A percentile compares a stretch with the other conserved stretches of the same genome.
Conservation (phyloP, 2,329 filamentous ascomycete genomes). For the Sordariomycetes sp. region DNA sequence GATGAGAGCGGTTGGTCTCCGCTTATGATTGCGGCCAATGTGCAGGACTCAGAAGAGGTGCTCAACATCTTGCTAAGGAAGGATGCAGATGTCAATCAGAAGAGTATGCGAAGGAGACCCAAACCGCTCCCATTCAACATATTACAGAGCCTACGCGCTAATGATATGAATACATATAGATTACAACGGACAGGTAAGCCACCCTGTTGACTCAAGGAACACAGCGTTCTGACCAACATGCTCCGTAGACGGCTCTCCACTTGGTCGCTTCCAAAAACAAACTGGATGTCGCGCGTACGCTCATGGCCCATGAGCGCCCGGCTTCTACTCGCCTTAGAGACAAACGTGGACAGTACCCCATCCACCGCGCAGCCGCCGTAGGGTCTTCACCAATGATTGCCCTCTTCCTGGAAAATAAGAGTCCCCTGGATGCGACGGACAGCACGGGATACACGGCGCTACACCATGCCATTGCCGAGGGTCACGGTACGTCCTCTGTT, state of each 20-base stretch:
- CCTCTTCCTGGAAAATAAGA: constrained; percentile 61
- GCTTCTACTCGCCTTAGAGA: constrained; percentile 75
- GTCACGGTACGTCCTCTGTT: constrained; percentile 37
- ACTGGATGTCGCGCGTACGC: constrained; percentile 62
- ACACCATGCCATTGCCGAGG: constrained; percentile 75
- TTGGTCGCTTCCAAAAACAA: constrained; percentile 87
- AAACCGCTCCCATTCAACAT: neutral
- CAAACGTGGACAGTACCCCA: constrained; percentile 72
- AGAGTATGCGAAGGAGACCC: constrained; percentile 34
- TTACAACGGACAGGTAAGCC: constrained; percentile 46
- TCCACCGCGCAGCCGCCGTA: constrained; percentile 83
- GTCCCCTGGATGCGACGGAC: constrained; percentile 76
- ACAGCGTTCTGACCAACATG: neutral
- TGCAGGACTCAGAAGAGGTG: constrained; percentile 57
- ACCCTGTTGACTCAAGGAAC: neutral
- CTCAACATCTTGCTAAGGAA: constrained; percentile 55
- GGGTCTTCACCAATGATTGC: constrained; percentile 82
- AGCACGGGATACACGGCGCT: constrained; percentile 73
- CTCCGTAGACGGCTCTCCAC: constrained; percentile 64
- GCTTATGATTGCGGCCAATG: constrained; percentile 68
- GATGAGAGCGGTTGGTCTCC: constrained; percentile 74
- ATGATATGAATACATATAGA: constrained; percentile 25
- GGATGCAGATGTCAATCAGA: constrained; percentile 60
- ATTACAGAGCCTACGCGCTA: constrained; percentile 2
- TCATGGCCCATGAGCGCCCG: constrained; percentile 56